Evolutionary conservation across 345 rosid species (phyloP).

Genomic region (Linum tenue): DNA sequence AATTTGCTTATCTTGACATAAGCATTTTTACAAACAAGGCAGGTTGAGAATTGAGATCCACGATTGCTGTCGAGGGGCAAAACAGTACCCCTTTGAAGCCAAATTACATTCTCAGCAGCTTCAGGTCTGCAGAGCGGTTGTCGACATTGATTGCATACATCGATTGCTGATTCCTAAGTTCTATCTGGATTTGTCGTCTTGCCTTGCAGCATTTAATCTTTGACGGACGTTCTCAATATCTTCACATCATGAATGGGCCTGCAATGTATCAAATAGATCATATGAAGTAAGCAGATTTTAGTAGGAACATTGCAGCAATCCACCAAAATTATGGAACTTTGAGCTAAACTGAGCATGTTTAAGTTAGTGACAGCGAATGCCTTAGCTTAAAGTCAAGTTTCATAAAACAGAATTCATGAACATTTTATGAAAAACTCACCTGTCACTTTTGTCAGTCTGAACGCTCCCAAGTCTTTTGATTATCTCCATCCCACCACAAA

Average conservation of each 20-base stretch:
- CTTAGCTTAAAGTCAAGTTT: too few species aligned
- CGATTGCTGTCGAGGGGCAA: too few species aligned
- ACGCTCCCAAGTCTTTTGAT: slow-evolving; percentile 91
- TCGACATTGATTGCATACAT: neutral
- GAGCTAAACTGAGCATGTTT: neutral
- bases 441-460: slow-evolving; percentile 90
- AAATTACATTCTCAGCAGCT: too few species aligned
- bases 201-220: slow-evolving; percentile 33
- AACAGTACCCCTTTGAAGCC: too few species aligned
- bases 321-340: neutral
- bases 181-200: too few species aligned
- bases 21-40: too few species aligned
- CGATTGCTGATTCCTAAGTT: neutral
- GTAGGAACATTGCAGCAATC: neutral
- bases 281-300: neutral
- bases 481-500: slow-evolving; percentile 83
- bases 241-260: slow-evolving; percentile 98
- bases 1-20: too few species aligned
- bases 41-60: too few species aligned
- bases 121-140: too few species aligned
- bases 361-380: neutral
- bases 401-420: too few species aligned
- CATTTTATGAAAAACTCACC: slow-evolving; percentile 28
- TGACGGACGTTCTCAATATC: slow-evolving; percentile 69
- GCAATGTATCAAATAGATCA: slow-evolving; percentile 7